Evolutionary conservation across 2,329 filamentous ascomycete species (phyloP).

Genomic region (Ascocoryne sarcoides): DNA sequence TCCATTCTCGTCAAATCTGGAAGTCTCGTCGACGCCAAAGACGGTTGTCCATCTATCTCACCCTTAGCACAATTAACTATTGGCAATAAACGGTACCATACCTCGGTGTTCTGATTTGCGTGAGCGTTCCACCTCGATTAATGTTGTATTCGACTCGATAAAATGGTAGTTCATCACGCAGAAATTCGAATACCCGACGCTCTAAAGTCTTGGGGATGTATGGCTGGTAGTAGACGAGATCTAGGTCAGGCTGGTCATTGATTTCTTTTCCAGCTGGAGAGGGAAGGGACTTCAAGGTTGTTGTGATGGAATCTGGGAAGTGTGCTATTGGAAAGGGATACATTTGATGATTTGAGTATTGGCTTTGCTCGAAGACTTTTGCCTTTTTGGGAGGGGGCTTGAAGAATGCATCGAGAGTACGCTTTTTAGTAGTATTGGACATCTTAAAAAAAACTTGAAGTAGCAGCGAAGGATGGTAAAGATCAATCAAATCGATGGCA

Average conservation of each 20-base stretch:
- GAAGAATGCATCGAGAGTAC: conserved; percentile 65
- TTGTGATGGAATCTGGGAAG: conserved; percentile 33
- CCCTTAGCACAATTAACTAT: background rate
- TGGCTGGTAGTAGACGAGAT: conserved; percentile 68
- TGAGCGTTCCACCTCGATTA: conserved; percentile 53
- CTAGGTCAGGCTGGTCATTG: conserved; percentile 59
- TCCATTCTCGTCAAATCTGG: conserved; percentile 42
- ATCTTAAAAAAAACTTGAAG: too few relatives aligned
- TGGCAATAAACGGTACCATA: conserved; percentile 14
- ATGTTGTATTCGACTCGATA: conserved; percentile 69
- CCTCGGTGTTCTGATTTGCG: conserved; percentile 49
- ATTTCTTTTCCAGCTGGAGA: conserved; percentile 46
- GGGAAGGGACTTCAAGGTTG: conserved; percentile 38
- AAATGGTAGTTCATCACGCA: conserved; percentile 64
- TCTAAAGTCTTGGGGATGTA: conserved; percentile 53
- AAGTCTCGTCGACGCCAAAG: conserved; percentile 53
- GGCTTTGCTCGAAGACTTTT: conserved; percentile 16
- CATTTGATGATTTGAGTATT: conserved; percentile 32
- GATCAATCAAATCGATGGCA: too few relatives aligned
- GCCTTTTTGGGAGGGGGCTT: conserved; percentile 37
- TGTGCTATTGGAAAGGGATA: conserved; percentile 44
- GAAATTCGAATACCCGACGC: conserved; percentile 57
- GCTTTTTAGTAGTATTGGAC: conserved; percentile 37
- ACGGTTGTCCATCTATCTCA: conserved; percentile 45
- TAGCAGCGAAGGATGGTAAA: too few relatives aligned